Percentiles rank a stretch among this genome's conserved stretches.
Evolutionary conservation across 2,329 filamentous ascomycete species (phyloP).

Genomic region (Fusarium buxicola): DNA sequence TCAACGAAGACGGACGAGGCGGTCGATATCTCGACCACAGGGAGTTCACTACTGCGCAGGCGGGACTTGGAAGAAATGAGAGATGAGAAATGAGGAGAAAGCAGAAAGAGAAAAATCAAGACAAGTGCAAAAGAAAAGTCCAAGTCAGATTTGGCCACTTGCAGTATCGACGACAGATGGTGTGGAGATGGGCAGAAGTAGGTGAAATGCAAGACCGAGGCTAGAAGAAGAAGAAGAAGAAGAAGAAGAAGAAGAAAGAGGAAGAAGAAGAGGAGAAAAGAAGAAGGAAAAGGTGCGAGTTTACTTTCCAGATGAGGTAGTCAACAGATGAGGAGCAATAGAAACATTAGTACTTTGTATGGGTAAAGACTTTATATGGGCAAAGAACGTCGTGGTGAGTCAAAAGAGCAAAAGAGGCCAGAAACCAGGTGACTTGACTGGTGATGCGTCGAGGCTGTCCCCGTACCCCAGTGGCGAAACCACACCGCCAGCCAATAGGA

Average conservation of each 20-base stretch:
- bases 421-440: conserved; percentile 9
- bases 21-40: too few species aligned
- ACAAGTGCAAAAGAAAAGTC: neutral
- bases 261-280: conserved; percentile 2
- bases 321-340: too few species aligned
- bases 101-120: neutral
- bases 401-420: conserved; percentile 11
- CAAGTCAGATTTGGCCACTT: conserved; percentile 33
- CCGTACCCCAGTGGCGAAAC: too few species aligned
- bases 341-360: too few species aligned
- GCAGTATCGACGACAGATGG: conserved; percentile 15
- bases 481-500: conserved; percentile 18
- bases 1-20: conserved; percentile 1
- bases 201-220: too few species aligned
- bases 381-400: conserved; percentile 23
- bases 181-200: too few species aligned
- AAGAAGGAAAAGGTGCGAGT: neutral
- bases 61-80: neutral
- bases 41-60: too few species aligned
- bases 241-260: neutral
- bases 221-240: neutral
- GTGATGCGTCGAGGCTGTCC: conserved; percentile 23
- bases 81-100: neutral
- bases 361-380: neutral
- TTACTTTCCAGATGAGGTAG: neutral